These are phyloP conservation scores for Colletotrichum sp. DNA, from an alignment of 2,329 filamentous ascomycete species.

Conservation along the genomic window DNA sequence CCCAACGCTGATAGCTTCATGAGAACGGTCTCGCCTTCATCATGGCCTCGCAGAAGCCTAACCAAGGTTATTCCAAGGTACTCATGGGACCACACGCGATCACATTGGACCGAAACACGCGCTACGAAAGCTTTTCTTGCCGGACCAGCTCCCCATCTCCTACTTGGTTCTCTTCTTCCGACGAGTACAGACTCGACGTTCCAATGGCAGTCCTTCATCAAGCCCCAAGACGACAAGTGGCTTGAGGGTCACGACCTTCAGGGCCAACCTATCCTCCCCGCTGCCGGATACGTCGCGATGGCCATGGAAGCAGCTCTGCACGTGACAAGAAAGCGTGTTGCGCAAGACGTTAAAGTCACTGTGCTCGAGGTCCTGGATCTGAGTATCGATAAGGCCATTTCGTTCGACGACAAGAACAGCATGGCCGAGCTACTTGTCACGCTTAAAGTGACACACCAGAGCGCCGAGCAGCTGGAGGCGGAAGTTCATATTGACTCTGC, in stretches of 20 bases:
- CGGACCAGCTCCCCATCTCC: conserved; percentile 34
- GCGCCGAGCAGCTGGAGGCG: background rate
- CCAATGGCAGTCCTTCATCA: background rate
- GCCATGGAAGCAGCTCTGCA: conserved; percentile 42
- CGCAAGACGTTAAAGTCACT: background rate
- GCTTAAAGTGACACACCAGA: background rate
- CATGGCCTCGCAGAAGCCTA: background rate
- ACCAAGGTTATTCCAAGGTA: conserved; percentile 38
- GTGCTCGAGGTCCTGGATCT: background rate
- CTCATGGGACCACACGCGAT: conserved; percentile 41
- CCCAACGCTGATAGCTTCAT: background rate
- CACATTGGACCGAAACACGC: conserved; percentile 32
- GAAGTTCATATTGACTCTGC: background rate
- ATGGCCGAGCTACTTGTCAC: background rate
- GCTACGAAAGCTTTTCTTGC: background rate
- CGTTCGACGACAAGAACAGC: background rate
- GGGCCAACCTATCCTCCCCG: conserved; percentile 45
- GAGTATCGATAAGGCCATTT: conserved; percentile 4
- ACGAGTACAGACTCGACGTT: background rate
- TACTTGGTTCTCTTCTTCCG: conserved; percentile 22
- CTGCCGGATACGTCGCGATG: conserved; percentile 47
- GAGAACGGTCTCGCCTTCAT: background rate
- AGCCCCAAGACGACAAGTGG: conserved; percentile 36
- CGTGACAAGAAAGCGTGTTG: background rate
- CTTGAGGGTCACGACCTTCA: conserved; percentile 39